Conservation (phyloP, 2,329 filamentous ascomycete species). For the Colletotrichum lini region DNA sequence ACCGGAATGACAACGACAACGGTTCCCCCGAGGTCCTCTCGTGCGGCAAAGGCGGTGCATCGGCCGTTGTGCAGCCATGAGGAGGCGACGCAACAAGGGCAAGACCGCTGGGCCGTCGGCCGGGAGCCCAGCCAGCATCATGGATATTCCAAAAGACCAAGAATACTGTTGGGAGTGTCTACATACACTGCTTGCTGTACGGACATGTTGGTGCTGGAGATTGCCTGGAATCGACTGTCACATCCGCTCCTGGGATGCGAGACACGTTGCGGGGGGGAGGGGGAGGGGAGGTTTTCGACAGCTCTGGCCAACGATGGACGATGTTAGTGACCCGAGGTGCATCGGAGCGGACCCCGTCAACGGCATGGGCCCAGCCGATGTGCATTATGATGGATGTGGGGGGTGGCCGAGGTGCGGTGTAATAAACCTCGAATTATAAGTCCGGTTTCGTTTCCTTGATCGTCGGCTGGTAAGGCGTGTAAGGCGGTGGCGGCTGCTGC, state of each 20-base stretch:
- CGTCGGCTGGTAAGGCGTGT: not conserved
- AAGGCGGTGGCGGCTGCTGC: not conserved
- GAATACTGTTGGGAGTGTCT: not conserved
- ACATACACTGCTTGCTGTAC: no score
- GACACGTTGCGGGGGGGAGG: not conserved
- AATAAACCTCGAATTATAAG: not conserved
- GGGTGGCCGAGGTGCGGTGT: no score
- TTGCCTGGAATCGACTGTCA: not conserved
- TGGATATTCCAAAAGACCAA: not conserved
- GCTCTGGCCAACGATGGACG: not conserved
- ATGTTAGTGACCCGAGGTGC: slow-evolving; percentile 4
- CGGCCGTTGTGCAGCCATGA: not conserved
- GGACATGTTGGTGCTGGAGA: not conserved
- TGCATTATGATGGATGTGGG: no score
- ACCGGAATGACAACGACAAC: not conserved
- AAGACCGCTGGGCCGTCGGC: not conserved
- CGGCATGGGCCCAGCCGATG: not conserved
- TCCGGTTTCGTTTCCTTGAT: not conserved
- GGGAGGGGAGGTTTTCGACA: not conserved
- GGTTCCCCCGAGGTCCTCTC: not conserved
- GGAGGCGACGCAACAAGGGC: not conserved
- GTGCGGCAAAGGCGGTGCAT: not conserved
- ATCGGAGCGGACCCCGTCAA: not conserved
- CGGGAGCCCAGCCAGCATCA: not conserved
- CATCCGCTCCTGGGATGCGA: not conserved